Evolutionary conservation across 345 rosid genomes (phyloP).

Genomic region (Brassica rapa): DNA sequence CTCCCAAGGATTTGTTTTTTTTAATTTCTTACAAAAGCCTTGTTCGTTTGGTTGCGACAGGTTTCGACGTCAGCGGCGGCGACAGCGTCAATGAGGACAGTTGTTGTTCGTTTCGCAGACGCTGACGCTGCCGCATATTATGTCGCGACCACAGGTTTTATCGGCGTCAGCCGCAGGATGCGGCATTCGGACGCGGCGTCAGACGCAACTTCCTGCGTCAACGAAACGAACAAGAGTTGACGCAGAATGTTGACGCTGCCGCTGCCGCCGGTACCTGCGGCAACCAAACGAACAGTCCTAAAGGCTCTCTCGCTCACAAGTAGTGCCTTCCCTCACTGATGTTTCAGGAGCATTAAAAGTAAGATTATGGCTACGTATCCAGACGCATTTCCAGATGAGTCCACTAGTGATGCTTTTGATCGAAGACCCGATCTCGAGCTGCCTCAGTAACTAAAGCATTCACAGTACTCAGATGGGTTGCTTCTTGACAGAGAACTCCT

Average conservation of each 20-base stretch:
- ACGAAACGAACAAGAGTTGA: too few species aligned
- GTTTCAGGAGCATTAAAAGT: constrained; percentile 66
- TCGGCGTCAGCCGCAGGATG: too few species aligned
- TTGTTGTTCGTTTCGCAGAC: too few species aligned
- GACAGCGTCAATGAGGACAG: too few species aligned
- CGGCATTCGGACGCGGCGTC: too few species aligned
- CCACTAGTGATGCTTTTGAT: constrained; percentile 63
- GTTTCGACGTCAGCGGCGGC: too few species aligned
- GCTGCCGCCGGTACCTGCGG: too few species aligned
- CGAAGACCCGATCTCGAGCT: constrained; percentile 79
- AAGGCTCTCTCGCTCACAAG: not conserved
- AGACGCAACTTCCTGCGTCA: too few species aligned
- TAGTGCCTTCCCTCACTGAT: not conserved
- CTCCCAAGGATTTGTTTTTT: not conserved
- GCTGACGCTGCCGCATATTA: too few species aligned
- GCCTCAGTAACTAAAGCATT: constrained; percentile 39
- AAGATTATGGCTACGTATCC: constrained; percentile 77
- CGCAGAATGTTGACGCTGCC: too few species aligned
- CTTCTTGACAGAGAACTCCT: not conserved
- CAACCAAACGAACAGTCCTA: not conserved
- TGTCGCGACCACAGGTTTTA: too few species aligned
- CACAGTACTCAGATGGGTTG: not conserved
- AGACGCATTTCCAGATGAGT: constrained; percentile 86
- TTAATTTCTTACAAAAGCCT: not conserved
- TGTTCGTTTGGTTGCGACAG: too few species aligned